Evolutionary conservation across 2,329 filamentous ascomycete genomes (phyloP), one percentile per base, ranked within the genome.

Genomic region (Calonectria pteridis): DNA sequence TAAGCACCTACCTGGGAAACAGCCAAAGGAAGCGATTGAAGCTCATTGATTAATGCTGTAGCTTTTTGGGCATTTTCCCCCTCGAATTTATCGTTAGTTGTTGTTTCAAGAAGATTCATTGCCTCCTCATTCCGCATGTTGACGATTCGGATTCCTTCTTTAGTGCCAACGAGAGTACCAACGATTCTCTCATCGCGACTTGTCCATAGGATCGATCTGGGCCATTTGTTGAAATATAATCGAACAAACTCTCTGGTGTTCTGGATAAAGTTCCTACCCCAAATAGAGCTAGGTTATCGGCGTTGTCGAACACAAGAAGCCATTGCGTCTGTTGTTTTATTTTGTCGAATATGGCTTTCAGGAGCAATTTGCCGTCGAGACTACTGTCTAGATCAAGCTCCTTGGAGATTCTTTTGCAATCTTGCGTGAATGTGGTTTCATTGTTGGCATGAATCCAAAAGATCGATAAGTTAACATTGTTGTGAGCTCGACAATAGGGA

Each of bases 361-460:
- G 35, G 3, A 84, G 35, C 13, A 80, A 76, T 26, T 76, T 26
- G 6, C 72, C 78, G 37, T 78, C 73, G 3, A 80, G 69, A 50
- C 72, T 73, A 10, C 28, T 33, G 2, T 71, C 59, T 4, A 84
- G 26, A 1, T 78, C 77, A 0, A 84, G 67, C 4, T 68, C 74
- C 40, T 64, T 78, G 0, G 82, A 82, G 50, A 86, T 83, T 0
- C 63, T 68, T 53, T 77, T 80, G 51, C 83, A 85, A 71, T 81
- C 81, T 13, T 81, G 75, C 2, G 71, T 53, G 64, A 86, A 84
- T 4, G 80, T 84, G 14, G 78, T 77, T 40, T 80, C 74, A 62
- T 69, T 82, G 64, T 84, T 79, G 14, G 84, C 84, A 69, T 84
- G 82, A 1, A 85, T 81, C 84, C 82, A 86, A 71, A 85, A 84